Evolutionary conservation across 805 yeast genomes (phyloP), one percentile per base, ranked within the genome.

Genomic region (Candida suzukii): DNA sequence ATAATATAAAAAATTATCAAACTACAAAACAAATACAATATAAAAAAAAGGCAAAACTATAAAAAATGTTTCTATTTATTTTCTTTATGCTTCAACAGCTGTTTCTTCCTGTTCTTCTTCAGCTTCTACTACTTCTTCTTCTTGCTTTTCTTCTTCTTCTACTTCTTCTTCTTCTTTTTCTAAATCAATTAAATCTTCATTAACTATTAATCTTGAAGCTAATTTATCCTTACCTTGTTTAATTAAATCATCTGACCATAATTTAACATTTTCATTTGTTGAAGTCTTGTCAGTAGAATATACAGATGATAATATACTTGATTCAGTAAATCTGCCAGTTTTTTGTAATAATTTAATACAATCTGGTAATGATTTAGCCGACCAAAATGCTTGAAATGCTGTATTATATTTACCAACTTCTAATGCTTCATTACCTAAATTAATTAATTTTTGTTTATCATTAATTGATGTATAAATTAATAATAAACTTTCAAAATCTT

Each of bases 351-450:
- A 67, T 19, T 76, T 74, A 41, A 80, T 70, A 49, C 90, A 83
- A 33, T 71, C 68, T 16, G 67, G 64, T 30, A 78, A 68, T 56
- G 88, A 84, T 31, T 95, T 91, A 26, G 82, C 75, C 41, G 80
- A 68, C 98, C 98, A 93, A 60, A 80, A 79, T 12, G 96, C 83
- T 57, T 86, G 88, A 70, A 88, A 93, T 21, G 98, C 95, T 43
- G 90, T 69, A 61, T 93, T 93, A 63, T 79, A 86, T 58, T 83
- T 83, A 38, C 97, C 97, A 35, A 68, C 72, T n/a, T 60, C 66
- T 51, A 74, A 78, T 38, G 96, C 90, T 37, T 66, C 63, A 41
- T 70, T 68, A 6, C 93, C 95, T 30, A 91, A 71, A 41, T 68
- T 66, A 18, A 66, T 59, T 47, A 93, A 73, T 31, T 78, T 83